Conservation (phyloP, 495 filamentous ascomycete species). For the Podospora australis region DNA sequence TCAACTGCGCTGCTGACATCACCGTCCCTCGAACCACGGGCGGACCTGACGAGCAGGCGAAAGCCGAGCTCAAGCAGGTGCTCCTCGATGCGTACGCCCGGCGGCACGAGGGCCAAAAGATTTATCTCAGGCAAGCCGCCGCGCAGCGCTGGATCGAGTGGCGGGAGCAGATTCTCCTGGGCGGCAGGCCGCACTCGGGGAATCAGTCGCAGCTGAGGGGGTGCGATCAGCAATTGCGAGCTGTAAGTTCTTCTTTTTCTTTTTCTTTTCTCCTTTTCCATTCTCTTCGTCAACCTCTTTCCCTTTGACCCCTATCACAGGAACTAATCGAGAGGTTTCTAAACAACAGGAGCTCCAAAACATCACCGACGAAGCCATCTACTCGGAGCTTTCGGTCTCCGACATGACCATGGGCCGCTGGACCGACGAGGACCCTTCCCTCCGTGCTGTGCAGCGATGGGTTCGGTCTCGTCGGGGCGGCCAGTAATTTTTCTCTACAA, state of each 20-base stretch:
- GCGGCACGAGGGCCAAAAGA: slow-evolving; percentile 78
- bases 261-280: neutral
- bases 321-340: neutral
- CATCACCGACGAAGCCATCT: slow-evolving; percentile 61
- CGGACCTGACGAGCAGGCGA: slow-evolving; percentile 61
- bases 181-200: slow-evolving; percentile 52
- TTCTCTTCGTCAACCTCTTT: neutral
- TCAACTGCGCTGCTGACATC: slow-evolving; percentile 57
- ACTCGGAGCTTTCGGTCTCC: slow-evolving; percentile 55
- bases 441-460: slow-evolving; percentile 46
- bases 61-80: slow-evolving; percentile 71
- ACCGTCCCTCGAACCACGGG: slow-evolving; percentile 52
- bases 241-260: slow-evolving; percentile 39
- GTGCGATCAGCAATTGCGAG: slow-evolving; percentile 53
- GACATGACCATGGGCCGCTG: slow-evolving; percentile 66
- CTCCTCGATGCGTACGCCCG: slow-evolving; percentile 71
- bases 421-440: slow-evolving; percentile 64
- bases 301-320: neutral
- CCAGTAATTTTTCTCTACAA: no score
- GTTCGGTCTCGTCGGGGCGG: slow-evolving; percentile 37
- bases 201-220: slow-evolving; percentile 53
- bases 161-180: slow-evolving; percentile 59
- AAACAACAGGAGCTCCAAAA: slow-evolving; percentile 57
- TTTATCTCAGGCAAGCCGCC: slow-evolving; percentile 72
- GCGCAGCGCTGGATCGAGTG: slow-evolving; percentile 75